Evolutionary conservation across 129 eudicot genomes (phyloP).

Genomic region (Artemisia annua): DNA sequence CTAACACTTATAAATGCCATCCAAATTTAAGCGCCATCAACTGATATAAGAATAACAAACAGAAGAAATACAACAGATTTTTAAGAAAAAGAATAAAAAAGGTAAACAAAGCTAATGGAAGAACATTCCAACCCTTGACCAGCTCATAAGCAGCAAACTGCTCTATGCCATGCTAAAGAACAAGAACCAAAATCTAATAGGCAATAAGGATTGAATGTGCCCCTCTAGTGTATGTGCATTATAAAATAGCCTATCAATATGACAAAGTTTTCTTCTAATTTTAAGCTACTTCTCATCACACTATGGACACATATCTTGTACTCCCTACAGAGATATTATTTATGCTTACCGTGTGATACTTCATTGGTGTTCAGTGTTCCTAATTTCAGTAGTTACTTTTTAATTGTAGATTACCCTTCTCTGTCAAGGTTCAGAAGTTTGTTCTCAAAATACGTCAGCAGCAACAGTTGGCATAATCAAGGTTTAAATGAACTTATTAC

Average conservation of each 20-base stretch:
- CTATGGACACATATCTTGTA: no score
- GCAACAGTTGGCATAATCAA: constrained; percentile 95
- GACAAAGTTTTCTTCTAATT: neutral
- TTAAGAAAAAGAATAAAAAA: neutral
- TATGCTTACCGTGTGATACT: neutral
- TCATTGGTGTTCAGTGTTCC: constrained; percentile 5
- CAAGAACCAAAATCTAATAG: neutral
- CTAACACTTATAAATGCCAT: neutral
- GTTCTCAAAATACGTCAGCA: constrained; percentile 62
- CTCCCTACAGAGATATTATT: neutral
- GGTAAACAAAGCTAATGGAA: neutral
- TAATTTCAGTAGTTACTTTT: constrained; percentile 12
- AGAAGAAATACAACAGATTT: neutral
- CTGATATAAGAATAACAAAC: neutral
- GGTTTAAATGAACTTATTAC: constrained; percentile 45
- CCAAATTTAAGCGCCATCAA: neutral
- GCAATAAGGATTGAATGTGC: neutral
- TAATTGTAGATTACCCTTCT: constrained; percentile 85
- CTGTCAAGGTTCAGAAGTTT: constrained; percentile 77
- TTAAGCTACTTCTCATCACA: no score
- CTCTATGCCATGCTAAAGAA: neutral
- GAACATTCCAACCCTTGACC: neutral
- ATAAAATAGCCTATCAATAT: neutral
- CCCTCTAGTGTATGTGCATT: neutral
- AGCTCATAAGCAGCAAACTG: neutral